Evolutionary conservation across 2,329 filamentous ascomycete genomes (phyloP).

Genomic region (Zymoseptoria pseudotritici): DNA sequence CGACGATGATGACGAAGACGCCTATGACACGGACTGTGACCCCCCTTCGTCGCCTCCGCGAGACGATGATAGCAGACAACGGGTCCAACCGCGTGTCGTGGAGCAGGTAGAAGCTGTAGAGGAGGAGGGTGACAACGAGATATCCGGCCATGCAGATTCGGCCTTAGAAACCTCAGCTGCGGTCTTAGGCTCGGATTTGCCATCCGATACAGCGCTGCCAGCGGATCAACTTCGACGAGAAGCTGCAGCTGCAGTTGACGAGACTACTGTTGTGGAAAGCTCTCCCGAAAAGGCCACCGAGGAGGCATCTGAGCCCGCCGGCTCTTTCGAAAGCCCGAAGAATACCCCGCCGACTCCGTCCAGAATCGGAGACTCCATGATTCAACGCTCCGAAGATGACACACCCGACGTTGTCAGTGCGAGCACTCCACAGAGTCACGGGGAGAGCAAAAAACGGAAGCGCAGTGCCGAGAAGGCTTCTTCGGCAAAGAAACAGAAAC

Average conservation of each 20-base stretch:
- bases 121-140: not conserved
- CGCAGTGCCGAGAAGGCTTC: conserved; percentile 8
- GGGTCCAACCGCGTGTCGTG: not conserved
- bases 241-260: conserved; percentile 13
- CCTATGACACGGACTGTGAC: conserved; percentile 10
- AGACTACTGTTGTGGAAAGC: conserved; percentile 3
- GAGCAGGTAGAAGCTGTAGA: not conserved
- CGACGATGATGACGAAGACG: conserved; percentile 11
- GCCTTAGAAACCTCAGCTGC: not conserved
- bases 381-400: not conserved
- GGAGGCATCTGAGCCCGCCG: not conserved
- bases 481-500: conserved; percentile 19
- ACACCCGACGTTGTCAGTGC: not conserved
- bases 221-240: conserved; percentile 21
- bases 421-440: conserved; percentile 2
- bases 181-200: conserved; percentile 12
- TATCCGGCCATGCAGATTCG: not conserved
- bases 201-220: conserved; percentile 21
- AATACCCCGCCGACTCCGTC: not conserved
- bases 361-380: conserved; percentile 5
- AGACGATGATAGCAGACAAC: conserved; percentile 1
- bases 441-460: conserved; percentile 23
- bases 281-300: not conserved
- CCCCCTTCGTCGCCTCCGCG: conserved; percentile 26
- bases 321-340: not conserved